Evolutionary conservation across 345 rosid genomes (phyloP).

Genomic region (Salix exigua): DNA sequence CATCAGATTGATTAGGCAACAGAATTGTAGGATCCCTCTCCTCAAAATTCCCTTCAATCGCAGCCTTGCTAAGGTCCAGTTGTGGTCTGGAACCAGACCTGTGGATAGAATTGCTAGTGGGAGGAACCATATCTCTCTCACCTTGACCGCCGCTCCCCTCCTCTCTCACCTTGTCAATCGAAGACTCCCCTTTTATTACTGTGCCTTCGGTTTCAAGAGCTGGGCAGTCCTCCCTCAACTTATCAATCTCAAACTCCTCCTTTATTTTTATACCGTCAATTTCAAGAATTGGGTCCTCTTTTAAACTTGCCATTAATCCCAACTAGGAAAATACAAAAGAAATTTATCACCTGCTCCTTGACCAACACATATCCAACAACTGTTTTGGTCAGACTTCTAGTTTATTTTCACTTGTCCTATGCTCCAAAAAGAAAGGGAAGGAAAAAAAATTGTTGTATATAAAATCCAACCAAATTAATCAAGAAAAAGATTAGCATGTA

Average conservation of each 20-base stretch:
- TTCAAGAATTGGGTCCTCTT: conserved; percentile 43
- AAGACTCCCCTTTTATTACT: neutral
- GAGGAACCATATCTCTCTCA: conserved; percentile 69
- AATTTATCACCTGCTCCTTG: conserved; percentile 18
- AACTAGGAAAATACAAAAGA: neutral
- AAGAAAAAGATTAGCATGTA: neutral
- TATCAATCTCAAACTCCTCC: conserved; percentile 30
- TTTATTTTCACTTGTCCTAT: conserved; percentile 16
- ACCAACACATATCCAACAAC: conserved; percentile 26
- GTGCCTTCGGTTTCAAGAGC: neutral
- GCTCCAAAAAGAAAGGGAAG: neutral
- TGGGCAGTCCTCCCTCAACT: conserved; percentile 18
- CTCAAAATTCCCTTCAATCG: conserved; percentile 86
- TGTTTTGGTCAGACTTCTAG: conserved; percentile 12
- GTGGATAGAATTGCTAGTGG: conserved; percentile 58
- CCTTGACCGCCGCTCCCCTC: conserved; percentile 26
- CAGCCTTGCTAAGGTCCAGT: conserved; percentile 95
- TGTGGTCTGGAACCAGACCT: conserved; percentile 94
- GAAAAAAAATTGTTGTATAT: neutral
- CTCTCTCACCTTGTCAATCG: conserved; percentile 28
- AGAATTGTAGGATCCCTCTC: conserved; percentile 92
- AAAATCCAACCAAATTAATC: neutral
- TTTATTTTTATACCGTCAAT: conserved; percentile 22
- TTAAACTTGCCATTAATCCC: conserved; percentile 39
- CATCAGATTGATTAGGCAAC: conserved; percentile 97